Evolutionary conservation across 1,284 basidiomycete species (phyloP).

Genomic region (Porphyrellus sp.): DNA sequence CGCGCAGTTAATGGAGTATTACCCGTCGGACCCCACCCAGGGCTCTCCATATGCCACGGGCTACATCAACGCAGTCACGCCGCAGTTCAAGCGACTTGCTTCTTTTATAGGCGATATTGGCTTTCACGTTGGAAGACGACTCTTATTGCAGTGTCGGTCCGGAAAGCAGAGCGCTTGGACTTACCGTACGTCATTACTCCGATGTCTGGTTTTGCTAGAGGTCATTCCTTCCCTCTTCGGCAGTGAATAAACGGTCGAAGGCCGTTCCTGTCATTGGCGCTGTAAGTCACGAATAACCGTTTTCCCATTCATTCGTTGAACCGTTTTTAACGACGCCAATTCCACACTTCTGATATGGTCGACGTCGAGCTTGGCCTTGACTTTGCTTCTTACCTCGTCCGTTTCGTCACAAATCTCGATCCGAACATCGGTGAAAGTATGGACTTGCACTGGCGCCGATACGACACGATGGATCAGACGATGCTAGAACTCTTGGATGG

Average conservation of each 20-base stretch:
- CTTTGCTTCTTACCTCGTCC: conserved; percentile 41
- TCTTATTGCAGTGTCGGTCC: conserved; percentile 43
- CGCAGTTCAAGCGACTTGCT: conserved; percentile 53
- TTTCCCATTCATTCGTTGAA: not conserved
- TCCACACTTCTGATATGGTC: conserved; percentile 42
- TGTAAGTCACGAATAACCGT: not conserved
- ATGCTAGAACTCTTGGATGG: conserved; percentile 48
- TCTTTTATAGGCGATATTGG: conserved; percentile 50
- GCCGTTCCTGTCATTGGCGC: conserved; percentile 43
- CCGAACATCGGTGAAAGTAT: conserved; percentile 42
- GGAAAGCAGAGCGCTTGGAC: conserved; percentile 48
- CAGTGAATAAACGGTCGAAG: conserved; percentile 45
- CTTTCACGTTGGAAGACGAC: conserved; percentile 52
- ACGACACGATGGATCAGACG: conserved; percentile 36
- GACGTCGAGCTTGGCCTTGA: conserved; percentile 39
- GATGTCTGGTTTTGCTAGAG: not conserved
- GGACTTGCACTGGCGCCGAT: conserved; percentile 48
- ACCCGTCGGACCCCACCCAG: conserved; percentile 42
- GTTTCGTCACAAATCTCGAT: conserved; percentile 43
- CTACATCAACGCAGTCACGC: conserved; percentile 42
- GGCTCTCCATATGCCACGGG: conserved; percentile 54
- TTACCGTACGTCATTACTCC: conserved; percentile 37
- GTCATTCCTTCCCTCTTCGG: not conserved
- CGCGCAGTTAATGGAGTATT: conserved; percentile 36
- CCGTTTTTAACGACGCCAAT: conserved; percentile 5